Percentiles rank a stretch among this genome's conserved stretches.
phyloP scores from a whole-genome alignment of 1,284 basidiomycete species.

The Puccinia novopanici region DNA sequence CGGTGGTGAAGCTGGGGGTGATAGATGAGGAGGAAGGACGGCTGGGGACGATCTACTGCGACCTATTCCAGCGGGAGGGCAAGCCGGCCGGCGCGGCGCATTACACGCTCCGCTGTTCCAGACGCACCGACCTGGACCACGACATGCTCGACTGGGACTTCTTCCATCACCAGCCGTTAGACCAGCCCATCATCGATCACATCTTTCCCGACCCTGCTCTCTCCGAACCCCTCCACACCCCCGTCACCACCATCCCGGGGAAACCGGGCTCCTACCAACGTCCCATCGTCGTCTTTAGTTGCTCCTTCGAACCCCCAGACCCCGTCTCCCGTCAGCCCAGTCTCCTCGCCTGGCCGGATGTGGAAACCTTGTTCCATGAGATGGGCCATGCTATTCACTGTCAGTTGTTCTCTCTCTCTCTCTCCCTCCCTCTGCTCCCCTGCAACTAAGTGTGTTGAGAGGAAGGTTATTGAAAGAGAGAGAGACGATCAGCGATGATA shows the following conservation, averaged over 20 bases:
- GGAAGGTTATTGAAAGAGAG: neutral
- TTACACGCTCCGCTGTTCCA: conserved; percentile 59
- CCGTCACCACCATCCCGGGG: conserved; percentile 50
- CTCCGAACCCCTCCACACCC: conserved; percentile 54
- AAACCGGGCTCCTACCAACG: conserved; percentile 54
- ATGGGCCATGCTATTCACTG: conserved; percentile 60
- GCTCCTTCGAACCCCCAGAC: conserved; percentile 57
- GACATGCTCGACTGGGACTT: conserved; percentile 54
- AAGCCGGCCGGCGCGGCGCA: conserved; percentile 59
- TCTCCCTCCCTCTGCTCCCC: conserved; percentile 6
- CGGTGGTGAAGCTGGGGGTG: conserved; percentile 36
- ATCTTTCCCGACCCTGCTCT: neutral
- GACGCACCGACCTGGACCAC: conserved; percentile 58
- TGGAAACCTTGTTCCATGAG: conserved; percentile 60
- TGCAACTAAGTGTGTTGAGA: neutral
- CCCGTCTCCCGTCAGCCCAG: conserved; percentile 51
- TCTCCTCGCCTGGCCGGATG: conserved; percentile 58
- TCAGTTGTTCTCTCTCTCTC: conserved; percentile 17
- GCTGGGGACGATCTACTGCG: conserved; percentile 59
- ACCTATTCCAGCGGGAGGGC: conserved; percentile 57
- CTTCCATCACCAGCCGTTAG: conserved; percentile 52
- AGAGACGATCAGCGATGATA: conserved; percentile 55
- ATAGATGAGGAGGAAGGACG: conserved; percentile 45
- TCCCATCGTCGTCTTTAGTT: conserved; percentile 58
- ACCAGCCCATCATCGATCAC: conserved; percentile 5